These are phyloP conservation scores for Hypoxylon rubiginosum DNA, from an alignment of 2,329 filamentous ascomycete genomes.

Conservation along the genomic window DNA sequence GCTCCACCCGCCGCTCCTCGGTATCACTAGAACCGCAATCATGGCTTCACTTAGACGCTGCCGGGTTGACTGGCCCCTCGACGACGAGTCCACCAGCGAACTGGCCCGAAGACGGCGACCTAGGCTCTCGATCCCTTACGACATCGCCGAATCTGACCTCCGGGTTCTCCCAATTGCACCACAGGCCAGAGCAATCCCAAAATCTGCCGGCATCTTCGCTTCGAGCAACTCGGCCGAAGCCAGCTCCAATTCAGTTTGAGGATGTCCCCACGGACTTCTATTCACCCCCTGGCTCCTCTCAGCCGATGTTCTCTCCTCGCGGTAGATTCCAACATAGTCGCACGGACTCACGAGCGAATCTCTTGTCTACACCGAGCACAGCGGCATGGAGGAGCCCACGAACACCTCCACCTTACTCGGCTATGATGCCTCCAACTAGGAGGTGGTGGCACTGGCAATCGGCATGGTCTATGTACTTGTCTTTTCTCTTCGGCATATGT, in stretches of 20 bases:
- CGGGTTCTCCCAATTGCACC: conserved; percentile 3
- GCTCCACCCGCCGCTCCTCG: conserved; percentile 12
- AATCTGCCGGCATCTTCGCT: conserved; percentile 6
- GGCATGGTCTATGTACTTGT: conserved; percentile 55
- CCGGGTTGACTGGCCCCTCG: conserved; percentile 1
- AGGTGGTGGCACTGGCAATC: conserved; percentile 55
- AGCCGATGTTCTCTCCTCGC: conserved; percentile 34
- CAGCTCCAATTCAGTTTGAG: conserved; percentile 42
- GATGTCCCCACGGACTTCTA: conserved; percentile 27
- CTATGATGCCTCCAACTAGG: conserved; percentile 10
- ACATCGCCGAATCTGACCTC: conserved; percentile 9
- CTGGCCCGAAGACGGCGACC: conserved; percentile 28
- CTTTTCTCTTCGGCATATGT: conserved; percentile 54
- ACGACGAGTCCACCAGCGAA: conserved; percentile 3
- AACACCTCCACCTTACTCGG: conserved; percentile 41
- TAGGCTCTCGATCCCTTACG: conserved; percentile 19
- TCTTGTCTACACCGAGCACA: conserved; percentile 39
- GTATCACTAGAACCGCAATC: conserved; percentile 30
- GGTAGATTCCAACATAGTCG: conserved; percentile 34
- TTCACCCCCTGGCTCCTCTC: conserved; percentile 30
- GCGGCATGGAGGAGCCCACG: conserved; percentile 39
- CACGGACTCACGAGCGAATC: conserved; percentile 35
- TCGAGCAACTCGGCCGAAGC: conserved; percentile 29
- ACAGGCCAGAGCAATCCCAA: not conserved
- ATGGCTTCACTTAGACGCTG: conserved; percentile 28